Conservation (phyloP, 768 basidiomycete genomes). For the Tephrocybe sp. region DNA sequence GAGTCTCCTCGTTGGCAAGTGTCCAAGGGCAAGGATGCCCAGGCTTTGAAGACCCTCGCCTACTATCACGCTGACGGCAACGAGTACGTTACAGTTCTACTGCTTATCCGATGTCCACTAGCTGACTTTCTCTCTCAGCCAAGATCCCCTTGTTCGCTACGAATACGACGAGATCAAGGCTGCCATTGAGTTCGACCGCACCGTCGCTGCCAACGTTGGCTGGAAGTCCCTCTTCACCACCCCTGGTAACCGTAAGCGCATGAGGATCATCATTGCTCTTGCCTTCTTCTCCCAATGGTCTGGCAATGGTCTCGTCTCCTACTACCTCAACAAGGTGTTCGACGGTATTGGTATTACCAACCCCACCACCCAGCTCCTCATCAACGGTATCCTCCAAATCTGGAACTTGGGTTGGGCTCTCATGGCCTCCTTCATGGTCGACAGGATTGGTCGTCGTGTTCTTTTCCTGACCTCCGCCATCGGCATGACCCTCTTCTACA, state of each 20-base stretch:
- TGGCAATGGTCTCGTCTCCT: slow-evolving; percentile 81
- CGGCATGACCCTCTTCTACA: slow-evolving; percentile 69
- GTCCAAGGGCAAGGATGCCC: no score
- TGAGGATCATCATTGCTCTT: slow-evolving; percentile 74
- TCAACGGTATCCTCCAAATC: slow-evolving; percentile 84
- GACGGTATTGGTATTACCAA: slow-evolving; percentile 64
- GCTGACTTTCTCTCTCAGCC: slow-evolving; percentile 24
- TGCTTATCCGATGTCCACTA: neutral
- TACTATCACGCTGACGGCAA: no score
- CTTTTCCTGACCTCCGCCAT: slow-evolving; percentile 62
- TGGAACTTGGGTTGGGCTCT: slow-evolving; percentile 75
- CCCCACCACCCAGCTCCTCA: slow-evolving; percentile 66
- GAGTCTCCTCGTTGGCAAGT: no score
- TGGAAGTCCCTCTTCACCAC: slow-evolving; percentile 71
- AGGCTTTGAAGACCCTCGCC: no score
- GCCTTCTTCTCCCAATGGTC: slow-evolving; percentile 89
- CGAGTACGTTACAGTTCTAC: slow-evolving; percentile 30
- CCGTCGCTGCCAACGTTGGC: slow-evolving; percentile 56
- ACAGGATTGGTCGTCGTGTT: slow-evolving; percentile 67
- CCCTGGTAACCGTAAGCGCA: slow-evolving; percentile 72
- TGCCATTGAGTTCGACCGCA: slow-evolving; percentile 68
- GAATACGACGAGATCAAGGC: slow-evolving; percentile 84
- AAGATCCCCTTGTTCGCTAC: slow-evolving; percentile 68
- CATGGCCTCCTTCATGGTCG: slow-evolving; percentile 57
- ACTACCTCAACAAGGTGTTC: slow-evolving; percentile 79